phyloP scores from a whole-genome alignment of 768 basidiomycete species.

The Crassisporium funariophilum region DNA sequence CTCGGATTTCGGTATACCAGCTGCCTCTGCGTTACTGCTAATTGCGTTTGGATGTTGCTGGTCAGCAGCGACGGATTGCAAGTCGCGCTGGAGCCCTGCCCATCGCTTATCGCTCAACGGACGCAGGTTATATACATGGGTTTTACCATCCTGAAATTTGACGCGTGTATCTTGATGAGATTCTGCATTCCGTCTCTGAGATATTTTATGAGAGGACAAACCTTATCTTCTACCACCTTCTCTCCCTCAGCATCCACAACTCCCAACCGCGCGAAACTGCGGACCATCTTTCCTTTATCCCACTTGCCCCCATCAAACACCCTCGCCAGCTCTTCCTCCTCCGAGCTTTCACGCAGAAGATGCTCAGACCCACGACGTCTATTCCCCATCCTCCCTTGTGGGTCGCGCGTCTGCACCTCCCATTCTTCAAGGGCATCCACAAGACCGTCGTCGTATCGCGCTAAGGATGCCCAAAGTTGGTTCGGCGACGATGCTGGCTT shows the following conservation, averaged over 20 bases:
- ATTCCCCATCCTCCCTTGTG: constrained; percentile 34
- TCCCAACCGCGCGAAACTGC: constrained; percentile 69
- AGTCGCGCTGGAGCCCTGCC: constrained; percentile 39
- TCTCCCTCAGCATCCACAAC: constrained; percentile 31
- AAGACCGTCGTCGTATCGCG: constrained; percentile 77
- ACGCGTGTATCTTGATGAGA: not conserved
- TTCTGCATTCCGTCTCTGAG: too few relatives aligned
- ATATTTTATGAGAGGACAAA: too few relatives aligned
- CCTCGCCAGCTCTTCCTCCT: constrained; percentile 38
- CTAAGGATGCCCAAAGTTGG: constrained; percentile 71
- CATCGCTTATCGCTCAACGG: constrained; percentile 48
- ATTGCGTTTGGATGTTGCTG: constrained; percentile 9
- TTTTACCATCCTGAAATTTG: constrained; percentile 38
- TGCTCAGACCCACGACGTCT: constrained; percentile 34
- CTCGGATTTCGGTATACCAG: constrained; percentile 39
- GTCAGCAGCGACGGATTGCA: constrained; percentile 19
- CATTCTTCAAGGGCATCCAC: constrained; percentile 63
- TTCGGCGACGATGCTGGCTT: constrained; percentile 30
- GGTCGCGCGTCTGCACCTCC: constrained; percentile 56
- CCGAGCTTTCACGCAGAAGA: constrained; percentile 20
- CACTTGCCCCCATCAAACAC: constrained; percentile 58
- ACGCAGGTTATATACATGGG: constrained; percentile 45
- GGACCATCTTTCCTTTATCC: constrained; percentile 81
- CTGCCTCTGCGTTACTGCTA: constrained; percentile 22
- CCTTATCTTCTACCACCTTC: constrained; percentile 37